Evolutionary conservation across 495 filamentous ascomycete genomes (phyloP).

Genomic region (Hypoxylon lenormandii): DNA sequence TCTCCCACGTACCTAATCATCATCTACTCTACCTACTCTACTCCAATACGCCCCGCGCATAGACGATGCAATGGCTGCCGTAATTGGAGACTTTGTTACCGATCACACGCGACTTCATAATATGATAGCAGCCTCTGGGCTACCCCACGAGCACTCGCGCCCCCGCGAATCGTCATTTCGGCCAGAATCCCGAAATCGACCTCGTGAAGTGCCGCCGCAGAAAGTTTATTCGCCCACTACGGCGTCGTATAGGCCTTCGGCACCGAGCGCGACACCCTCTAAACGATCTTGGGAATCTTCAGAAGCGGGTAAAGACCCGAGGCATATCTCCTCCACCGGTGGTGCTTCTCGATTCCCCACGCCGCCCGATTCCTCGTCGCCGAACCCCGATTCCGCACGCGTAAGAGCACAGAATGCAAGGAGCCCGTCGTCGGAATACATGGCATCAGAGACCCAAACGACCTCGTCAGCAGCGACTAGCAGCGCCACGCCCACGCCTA

Average conservation of each 20-base stretch:
- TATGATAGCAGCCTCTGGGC: conserved; percentile 56
- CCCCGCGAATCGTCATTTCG: conserved; percentile 60
- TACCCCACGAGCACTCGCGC: conserved; percentile 50
- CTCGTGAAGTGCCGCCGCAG: conserved; percentile 50
- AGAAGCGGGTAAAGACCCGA: conserved; percentile 36
- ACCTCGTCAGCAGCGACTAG: conserved; percentile 48
- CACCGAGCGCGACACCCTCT: conserved; percentile 42
- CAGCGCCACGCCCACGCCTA: conserved; percentile 51
- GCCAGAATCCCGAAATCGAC: conserved; percentile 54
- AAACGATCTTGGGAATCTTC: conserved; percentile 50
- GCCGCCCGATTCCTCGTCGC: conserved; percentile 63
- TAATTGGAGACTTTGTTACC: conserved; percentile 62
- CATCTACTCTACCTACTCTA: conserved; percentile 5
- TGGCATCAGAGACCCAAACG: conserved; percentile 52
- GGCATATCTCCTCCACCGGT: conserved; percentile 46
- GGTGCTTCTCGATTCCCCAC: conserved; percentile 61
- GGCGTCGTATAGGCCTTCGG: conserved; percentile 39
- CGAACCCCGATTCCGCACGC: conserved; percentile 55
- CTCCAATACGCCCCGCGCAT: conserved; percentile 6
- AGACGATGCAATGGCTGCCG: conserved; percentile 60
- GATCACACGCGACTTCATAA: conserved; percentile 61
- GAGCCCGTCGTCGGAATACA: conserved; percentile 49
- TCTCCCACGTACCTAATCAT: conserved; percentile 14
- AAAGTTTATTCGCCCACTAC: conserved; percentile 51
- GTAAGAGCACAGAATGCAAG: conserved; percentile 52